Percentiles rank a stretch among this genome's conserved stretches.
phyloP scores from a whole-genome alignment of 1,139 yeast genomes.

The Yamadazyma conglobata region DNA sequence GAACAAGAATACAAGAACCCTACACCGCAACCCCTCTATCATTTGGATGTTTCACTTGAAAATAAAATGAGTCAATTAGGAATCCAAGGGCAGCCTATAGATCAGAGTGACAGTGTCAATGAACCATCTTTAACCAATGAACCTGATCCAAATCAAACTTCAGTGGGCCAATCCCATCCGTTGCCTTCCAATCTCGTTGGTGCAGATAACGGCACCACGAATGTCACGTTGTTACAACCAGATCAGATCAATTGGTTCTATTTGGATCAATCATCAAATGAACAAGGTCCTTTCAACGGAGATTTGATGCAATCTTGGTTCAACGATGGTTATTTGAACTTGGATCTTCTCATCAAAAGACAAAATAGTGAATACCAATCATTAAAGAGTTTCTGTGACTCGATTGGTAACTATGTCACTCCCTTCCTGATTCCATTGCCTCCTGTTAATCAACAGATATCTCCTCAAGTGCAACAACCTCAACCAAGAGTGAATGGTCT shows the following conservation, averaged over 20 bases:
- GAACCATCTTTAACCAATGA: too few relatives aligned
- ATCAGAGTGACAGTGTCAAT: too few relatives aligned
- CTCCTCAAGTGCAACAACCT: background rate
- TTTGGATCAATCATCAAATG: conserved; percentile 64
- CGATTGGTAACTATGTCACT: conserved; percentile 46
- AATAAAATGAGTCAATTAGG: conserved; percentile 1
- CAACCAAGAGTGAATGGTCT: background rate
- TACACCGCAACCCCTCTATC: conserved; percentile 1
- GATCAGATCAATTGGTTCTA: conserved; percentile 64
- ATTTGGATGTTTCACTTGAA: conserved; percentile 1
- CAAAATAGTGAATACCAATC: conserved; percentile 44
- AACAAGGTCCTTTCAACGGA: conserved; percentile 82
- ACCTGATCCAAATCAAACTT: too few relatives aligned
- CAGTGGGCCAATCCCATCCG: too few relatives aligned
- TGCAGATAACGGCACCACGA: background rate
- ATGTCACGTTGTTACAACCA: conserved; percentile 15
- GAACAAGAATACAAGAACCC: conserved; percentile 2
- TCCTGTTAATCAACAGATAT: conserved; percentile 8
- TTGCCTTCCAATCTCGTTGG: background rate
- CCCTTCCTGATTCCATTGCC: conserved; percentile 63
- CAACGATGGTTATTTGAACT: conserved; percentile 55
- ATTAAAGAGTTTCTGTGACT: conserved; percentile 43
- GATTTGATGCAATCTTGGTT: conserved; percentile 79
- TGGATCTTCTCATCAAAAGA: conserved; percentile 56
- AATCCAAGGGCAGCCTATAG: too few relatives aligned